Conservation (phyloP, 352 stramenopile species). For the Salisapilia sapeloensis region DNA sequence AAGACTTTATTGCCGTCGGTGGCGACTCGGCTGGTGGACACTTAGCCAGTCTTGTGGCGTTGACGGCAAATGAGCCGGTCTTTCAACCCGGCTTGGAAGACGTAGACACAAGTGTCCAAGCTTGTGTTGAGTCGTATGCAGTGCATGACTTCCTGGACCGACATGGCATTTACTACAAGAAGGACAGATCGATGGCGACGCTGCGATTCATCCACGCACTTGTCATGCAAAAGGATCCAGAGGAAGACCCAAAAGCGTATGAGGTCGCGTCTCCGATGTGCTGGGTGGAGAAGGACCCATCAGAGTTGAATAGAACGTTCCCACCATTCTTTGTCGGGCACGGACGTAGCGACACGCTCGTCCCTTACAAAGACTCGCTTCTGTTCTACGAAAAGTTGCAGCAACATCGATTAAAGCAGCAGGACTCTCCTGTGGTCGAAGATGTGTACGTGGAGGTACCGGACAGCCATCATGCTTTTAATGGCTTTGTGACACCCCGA, state of each 20-base stretch:
- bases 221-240: constrained; percentile 41
- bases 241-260: constrained; percentile 21
- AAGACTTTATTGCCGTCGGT: constrained; percentile 35
- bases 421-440: constrained; percentile 11
- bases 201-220: constrained; percentile 32
- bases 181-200: constrained; percentile 17
- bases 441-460: constrained; percentile 43
- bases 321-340: constrained; percentile 43
- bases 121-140: constrained; percentile 31
- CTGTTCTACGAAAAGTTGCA: constrained; percentile 38
- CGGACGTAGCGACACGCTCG: constrained; percentile 35
- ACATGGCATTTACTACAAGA: constrained; percentile 27
- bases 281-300: constrained; percentile 15
- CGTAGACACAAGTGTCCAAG: constrained; percentile 40
- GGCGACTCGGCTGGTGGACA: constrained; percentile 47
- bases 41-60: constrained; percentile 22
- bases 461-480: constrained; percentile 40
- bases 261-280: constrained; percentile 29
- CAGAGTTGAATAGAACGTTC: constrained; percentile 7
- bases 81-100: constrained; percentile 41
- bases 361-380: constrained; percentile 30
- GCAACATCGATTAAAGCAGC: constrained; percentile 10
- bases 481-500: constrained; percentile 32
- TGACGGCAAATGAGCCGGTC: constrained; percentile 23
- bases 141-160: constrained; percentile 43